A percentile compares a stretch with the other conserved stretches of the same genome.
Evolutionary conservation across 768 basidiomycete genomes (phyloP).

Genomic region (Rhizopogon sp.): DNA sequence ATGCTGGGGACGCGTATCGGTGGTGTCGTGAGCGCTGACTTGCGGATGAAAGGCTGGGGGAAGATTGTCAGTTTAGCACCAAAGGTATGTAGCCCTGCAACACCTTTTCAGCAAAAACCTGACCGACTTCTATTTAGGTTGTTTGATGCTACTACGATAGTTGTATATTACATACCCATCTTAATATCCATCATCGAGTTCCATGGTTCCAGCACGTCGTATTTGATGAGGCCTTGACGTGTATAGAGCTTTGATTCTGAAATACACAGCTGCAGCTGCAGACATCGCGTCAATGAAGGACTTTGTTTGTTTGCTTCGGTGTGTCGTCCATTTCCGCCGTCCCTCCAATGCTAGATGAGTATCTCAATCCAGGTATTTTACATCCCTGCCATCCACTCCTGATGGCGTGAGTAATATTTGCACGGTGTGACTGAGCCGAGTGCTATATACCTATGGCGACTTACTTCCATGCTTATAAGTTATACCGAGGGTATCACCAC

Average conservation of each 20-base stretch:
- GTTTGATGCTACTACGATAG: not conserved
- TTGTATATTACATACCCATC: not conserved
- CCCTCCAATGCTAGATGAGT: no score
- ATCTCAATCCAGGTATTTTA: no score
- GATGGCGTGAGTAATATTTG: no score
- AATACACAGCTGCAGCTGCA: not conserved
- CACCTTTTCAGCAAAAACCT: not conserved
- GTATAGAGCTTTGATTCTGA: not conserved
- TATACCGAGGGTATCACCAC: no score
- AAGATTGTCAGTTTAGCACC: conserved; percentile 92
- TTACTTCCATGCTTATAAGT: no score
- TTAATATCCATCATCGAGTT: not conserved
- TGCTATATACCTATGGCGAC: no score
- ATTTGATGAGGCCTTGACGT: not conserved
- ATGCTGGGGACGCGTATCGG: conserved; percentile 95
- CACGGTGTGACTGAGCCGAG: no score
- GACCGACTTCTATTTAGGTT: not conserved
- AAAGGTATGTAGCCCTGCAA: conserved; percentile 48
- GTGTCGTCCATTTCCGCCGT: no score
- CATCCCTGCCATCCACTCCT: no score
- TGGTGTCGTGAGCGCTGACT: conserved; percentile 87
- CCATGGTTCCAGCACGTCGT: not conserved
- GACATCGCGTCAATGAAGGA: no score
- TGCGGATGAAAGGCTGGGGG: conserved; percentile 90
- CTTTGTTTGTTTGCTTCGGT: no score